Base-by-base conservation (phyloP, 257 asterid genomes). In the Lithospermum erythrorhizon region DNA sequence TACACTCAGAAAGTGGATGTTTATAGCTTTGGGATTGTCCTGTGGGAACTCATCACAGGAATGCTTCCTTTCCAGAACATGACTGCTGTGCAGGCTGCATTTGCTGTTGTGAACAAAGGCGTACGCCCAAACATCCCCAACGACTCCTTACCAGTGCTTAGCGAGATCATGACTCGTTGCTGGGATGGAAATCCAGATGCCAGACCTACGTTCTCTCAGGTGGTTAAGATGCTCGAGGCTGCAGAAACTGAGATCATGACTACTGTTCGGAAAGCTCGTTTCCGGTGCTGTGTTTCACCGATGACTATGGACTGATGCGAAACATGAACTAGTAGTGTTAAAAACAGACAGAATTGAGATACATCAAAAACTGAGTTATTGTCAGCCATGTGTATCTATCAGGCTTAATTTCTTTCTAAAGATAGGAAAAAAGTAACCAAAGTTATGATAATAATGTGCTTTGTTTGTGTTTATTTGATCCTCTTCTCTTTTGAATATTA, bases 71-170 rank as follows among this genome's bases (percentile, higher is more conserved):
- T 88, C 81, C 93, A 82, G 84, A 88, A 88, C 66, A 91, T 91
- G 98, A 82, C 98, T 1, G 98, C 98, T 57, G 98, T 91, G 24
- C 96, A 88, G 77, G 98, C 98, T 2, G 98, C 98, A 15, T 91
- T 91, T 75, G 98, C 96, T 2, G 98, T 91, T 27, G 98, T 91
- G 61, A 90, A 87, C 83, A 90, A 91, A 75, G 95, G 96, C 3
- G 89, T 91, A 17, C 89, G 96, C 9, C 98, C 98, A 16, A 77
- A 80, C 37, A 78, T 88, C 65, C 96, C 98, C 14, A 74, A 57
- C 23, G 96, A 86, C 69, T 86, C 95, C 57, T 84, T 88, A 30
- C 95, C 86, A 2, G 85, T 82, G 54, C 86, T 91, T 6, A 53
- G 90, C 67, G 95, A 82, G 76, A 86, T 91, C 67, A 91, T 91